phyloP scores from a whole-genome alignment of 2,329 filamentous ascomycete species.

The Phyllosticta ampelicida region DNA sequence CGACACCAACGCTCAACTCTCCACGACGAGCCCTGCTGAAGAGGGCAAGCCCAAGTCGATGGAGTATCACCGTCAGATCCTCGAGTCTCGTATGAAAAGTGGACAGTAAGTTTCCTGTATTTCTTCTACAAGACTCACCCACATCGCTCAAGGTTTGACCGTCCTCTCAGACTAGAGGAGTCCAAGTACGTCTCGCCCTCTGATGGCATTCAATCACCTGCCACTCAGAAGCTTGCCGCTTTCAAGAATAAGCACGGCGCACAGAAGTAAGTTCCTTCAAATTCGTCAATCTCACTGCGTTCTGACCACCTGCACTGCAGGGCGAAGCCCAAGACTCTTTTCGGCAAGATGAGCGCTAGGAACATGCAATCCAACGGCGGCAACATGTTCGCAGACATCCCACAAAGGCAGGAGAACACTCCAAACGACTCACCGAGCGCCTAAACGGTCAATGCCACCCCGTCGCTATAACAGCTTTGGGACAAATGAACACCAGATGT shows the following conservation, averaged over 20 bases:
- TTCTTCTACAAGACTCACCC: constrained; percentile 4
- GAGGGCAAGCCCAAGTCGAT: constrained; percentile 38
- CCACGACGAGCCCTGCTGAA: constrained; percentile 17
- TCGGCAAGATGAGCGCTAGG: constrained; percentile 31
- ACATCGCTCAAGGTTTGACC: constrained; percentile 5
- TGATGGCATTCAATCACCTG: constrained; percentile 83
- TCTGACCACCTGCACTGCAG: constrained; percentile 13
- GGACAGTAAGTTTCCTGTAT: constrained; percentile 43
- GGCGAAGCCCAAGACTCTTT: constrained; percentile 30
- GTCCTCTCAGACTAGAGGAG: constrained; percentile 5
- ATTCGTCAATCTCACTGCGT: neutral
- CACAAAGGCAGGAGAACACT: neutral
- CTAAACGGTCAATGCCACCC: neutral
- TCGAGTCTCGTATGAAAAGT: constrained; percentile 60
- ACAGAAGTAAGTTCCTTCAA: constrained; percentile 46
- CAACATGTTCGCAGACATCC: constrained; percentile 27
- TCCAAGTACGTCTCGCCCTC: constrained; percentile 65
- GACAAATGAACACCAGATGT: neutral
- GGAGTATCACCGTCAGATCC: constrained; percentile 67
- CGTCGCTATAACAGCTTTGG: neutral
- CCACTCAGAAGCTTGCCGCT: constrained; percentile 69
- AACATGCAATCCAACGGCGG: constrained; percentile 24
- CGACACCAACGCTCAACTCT: constrained; percentile 49
- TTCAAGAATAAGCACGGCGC: constrained; percentile 70
- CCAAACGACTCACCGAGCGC: neutral